Conservation (phyloP, 345 rosid genomes). For the Gynandropsis gynandra region DNA sequence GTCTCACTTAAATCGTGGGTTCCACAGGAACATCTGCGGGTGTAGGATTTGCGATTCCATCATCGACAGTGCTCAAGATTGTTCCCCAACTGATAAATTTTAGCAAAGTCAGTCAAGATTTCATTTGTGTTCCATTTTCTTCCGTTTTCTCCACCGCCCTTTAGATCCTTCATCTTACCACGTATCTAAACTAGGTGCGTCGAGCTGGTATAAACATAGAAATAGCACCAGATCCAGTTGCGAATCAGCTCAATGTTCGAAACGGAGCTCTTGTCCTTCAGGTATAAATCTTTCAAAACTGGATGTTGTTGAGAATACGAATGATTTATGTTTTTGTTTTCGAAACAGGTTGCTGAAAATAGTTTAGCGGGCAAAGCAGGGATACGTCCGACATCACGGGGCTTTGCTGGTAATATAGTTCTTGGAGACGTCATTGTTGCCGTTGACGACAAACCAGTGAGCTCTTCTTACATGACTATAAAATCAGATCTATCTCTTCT, state of each 20-base stretch:
- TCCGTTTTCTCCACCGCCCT: background rate
- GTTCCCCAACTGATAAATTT: conserved; percentile 80
- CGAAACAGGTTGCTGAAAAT: conserved; percentile 64
- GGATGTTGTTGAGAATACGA: too few relatives aligned
- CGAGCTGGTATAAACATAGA: conserved; percentile 82
- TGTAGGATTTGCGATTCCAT: conserved; percentile 94
- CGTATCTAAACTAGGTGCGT: conserved; percentile 48
- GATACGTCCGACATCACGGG: conserved; percentile 65
- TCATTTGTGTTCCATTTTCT: conserved; percentile 3
- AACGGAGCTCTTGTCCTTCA: conserved; percentile 83
- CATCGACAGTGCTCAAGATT: conserved; percentile 79
- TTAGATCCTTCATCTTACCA: conserved; percentile 1
- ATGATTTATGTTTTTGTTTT: conserved; percentile 13
- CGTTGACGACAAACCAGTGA: conserved; percentile 64
- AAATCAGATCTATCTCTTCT: too few relatives aligned
- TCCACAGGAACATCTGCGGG: conserved; percentile 87
- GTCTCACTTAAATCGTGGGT: background rate
- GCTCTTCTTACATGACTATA: conserved; percentile 16
- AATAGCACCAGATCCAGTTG: conserved; percentile 74
- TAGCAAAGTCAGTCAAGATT: conserved; percentile 54
- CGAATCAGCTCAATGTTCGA: conserved; percentile 87
- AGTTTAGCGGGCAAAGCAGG: conserved; percentile 75
- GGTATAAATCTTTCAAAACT: conserved; percentile 32
- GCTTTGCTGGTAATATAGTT: conserved; percentile 77
- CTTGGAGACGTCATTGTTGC: conserved; percentile 81